Evolutionary conservation across 768 basidiomycete species (phyloP).

Genomic region (Auricularia sp.): DNA sequence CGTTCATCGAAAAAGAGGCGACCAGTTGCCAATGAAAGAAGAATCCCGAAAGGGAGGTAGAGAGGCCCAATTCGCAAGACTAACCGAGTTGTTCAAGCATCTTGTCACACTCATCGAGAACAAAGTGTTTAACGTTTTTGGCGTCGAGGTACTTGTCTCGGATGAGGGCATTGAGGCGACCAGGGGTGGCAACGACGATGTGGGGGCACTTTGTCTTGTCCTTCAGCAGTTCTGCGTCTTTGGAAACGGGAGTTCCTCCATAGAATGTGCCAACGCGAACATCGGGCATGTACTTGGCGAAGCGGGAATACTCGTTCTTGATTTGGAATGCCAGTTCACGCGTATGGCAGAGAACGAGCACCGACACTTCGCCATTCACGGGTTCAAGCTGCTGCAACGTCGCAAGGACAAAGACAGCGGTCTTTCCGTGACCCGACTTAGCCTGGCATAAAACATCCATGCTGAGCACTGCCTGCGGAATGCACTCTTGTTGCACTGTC

Average conservation of each 20-base stretch:
- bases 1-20: not conserved
- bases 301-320: slow-evolving; percentile 98
- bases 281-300: slow-evolving; percentile 99
- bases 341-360: slow-evolving; percentile 96
- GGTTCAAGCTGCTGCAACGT: slow-evolving; percentile 97
- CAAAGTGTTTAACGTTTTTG: slow-evolving; percentile 97
- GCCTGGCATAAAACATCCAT: slow-evolving; percentile 99
- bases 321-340: slow-evolving; percentile 99
- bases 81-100: slow-evolving; percentile 99
- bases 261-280: slow-evolving; percentile 97
- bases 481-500: slow-evolving; percentile 99
- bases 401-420: slow-evolving; percentile 96
- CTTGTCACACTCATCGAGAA: slow-evolving; percentile 99
- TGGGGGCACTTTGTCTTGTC: slow-evolving; percentile 98
- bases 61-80: slow-evolving; percentile 41
- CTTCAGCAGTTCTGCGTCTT: slow-evolving; percentile 87
- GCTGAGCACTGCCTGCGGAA: slow-evolving; percentile 96
- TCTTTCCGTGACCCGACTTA: slow-evolving; percentile 97
- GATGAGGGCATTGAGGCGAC: slow-evolving; percentile 89
- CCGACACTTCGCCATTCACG: slow-evolving; percentile 94
- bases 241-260: slow-evolving; percentile 88
- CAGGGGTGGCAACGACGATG: slow-evolving; percentile 96
- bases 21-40: slow-evolving; percentile 9
- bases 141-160: slow-evolving; percentile 93
- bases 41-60: slow-evolving; percentile 14